These are phyloP conservation scores for Cyberlindnera subsufficiens DNA, from an alignment of 805 yeast genomes.

Conservation along the genomic window DNA sequence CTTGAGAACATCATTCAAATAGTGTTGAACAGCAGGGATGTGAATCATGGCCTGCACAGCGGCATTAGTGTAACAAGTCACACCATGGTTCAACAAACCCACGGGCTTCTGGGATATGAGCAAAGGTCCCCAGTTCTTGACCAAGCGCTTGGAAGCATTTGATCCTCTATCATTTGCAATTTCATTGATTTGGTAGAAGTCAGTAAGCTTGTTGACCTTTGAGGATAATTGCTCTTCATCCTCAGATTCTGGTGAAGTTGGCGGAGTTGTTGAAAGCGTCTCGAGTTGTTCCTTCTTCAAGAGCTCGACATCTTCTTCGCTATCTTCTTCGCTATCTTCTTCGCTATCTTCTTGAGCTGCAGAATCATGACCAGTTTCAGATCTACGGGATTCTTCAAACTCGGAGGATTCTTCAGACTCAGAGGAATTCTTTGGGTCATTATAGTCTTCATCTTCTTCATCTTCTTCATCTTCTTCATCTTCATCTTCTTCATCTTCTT, in stretches of 20 bases:
- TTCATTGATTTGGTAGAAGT: conserved; percentile 59
- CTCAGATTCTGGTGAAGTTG: conserved; percentile 29
- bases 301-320: conserved; percentile 6
- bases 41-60: conserved; percentile 90
- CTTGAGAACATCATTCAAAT: conserved; percentile 57
- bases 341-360: conserved; percentile 14
- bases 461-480: conserved; percentile 13
- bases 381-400: conserved; percentile 5
- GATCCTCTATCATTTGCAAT: conserved; percentile 56
- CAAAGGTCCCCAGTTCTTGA: conserved; percentile 65
- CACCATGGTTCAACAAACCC: conserved; percentile 87
- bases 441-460: conserved; percentile 16
- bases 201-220: conserved; percentile 42
- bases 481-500: conserved; percentile 21
- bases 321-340: conserved; percentile 14
- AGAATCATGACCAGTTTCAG: conserved; percentile 14
- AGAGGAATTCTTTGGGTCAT: conserved; percentile 20
- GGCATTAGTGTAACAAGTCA: conserved; percentile 93
- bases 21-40: conserved; percentile 85
- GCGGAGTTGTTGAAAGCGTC: conserved; percentile 22
- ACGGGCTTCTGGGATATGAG: conserved; percentile 41
- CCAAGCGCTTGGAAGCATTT: conserved; percentile 48
- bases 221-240: conserved; percentile 25
- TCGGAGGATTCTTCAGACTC: conserved; percentile 19
- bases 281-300: conserved; percentile 22